phyloP scores from a whole-genome alignment of 2,329 filamentous ascomycete species.

The Tolypocladium endophyticum region DNA sequence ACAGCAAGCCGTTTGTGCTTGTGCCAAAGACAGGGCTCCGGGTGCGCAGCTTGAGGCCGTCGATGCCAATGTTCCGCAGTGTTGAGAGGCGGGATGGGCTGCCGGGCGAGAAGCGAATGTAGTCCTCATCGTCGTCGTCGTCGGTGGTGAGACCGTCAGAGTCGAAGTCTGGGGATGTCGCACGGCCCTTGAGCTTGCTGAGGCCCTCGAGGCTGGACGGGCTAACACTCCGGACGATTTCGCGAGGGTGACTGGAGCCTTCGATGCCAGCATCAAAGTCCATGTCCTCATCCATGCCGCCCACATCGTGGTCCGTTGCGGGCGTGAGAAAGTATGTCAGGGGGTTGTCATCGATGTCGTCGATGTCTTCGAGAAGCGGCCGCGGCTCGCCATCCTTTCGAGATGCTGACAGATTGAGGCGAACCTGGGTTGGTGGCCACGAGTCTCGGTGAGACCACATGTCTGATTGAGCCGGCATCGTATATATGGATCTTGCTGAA shows the following conservation, averaged over 20 bases:
- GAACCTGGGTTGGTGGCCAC: slow-evolving; percentile 42
- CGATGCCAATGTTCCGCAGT: slow-evolving; percentile 30
- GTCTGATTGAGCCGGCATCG: slow-evolving; percentile 24
- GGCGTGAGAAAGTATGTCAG: slow-evolving; percentile 47
- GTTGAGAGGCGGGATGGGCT: slow-evolving; percentile 27
- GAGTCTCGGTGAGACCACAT: slow-evolving; percentile 31
- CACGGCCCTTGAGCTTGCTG: slow-evolving; percentile 26
- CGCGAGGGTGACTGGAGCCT: slow-evolving; percentile 31
- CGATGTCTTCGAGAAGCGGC: slow-evolving; percentile 36
- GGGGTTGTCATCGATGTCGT: slow-evolving; percentile 42
- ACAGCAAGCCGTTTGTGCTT: slow-evolving; percentile 12
- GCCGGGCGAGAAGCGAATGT: slow-evolving; percentile 35
- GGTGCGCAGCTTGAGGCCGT: slow-evolving; percentile 19
- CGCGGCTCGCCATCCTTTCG: slow-evolving; percentile 18
- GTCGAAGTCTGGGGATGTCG: slow-evolving; percentile 24
- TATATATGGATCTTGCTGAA: neutral
- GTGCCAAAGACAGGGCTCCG: slow-evolving; percentile 20
- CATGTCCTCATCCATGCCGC: slow-evolving; percentile 31
- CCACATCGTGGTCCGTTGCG: slow-evolving; percentile 28
- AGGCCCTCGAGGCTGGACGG: slow-evolving; percentile 45
- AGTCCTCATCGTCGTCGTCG: slow-evolving; percentile 37
- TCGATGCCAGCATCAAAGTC: slow-evolving; percentile 50
- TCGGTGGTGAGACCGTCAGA: slow-evolving; percentile 33
- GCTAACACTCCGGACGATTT: slow-evolving; percentile 43
- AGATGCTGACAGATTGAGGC: slow-evolving; percentile 30